Percentiles rank a stretch among this genome's conserved stretches.
phyloP scores from a whole-genome alignment of 805 yeast genomes.

The Saccharomycopsis malanga region DNA sequence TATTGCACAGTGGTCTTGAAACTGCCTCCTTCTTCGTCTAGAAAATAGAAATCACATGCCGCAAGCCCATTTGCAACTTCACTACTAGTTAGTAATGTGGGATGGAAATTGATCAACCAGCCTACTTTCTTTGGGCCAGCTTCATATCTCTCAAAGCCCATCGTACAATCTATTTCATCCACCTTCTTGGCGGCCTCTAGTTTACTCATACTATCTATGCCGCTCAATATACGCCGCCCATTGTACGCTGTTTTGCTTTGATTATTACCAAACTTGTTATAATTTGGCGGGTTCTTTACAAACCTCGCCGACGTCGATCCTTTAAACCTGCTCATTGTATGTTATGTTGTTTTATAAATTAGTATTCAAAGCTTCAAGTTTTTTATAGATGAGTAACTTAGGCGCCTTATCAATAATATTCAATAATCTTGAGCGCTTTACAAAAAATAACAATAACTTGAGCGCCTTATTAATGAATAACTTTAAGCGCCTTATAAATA shows the following conservation, averaged over 20 bases:
- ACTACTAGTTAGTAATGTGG: conserved; percentile 55
- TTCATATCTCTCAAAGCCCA: conserved; percentile 84
- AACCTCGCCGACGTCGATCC: conserved; percentile 49
- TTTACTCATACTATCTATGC: conserved; percentile 22
- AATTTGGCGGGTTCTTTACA: conserved; percentile 33
- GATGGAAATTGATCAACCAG: conserved; percentile 93
- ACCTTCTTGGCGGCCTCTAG: conserved; percentile 49
- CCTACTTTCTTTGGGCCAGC: conserved; percentile 69
- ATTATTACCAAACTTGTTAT: conserved; percentile 22
- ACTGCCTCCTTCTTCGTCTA: conserved; percentile 94
- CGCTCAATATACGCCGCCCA: conserved; percentile 30
- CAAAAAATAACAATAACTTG: too few species aligned
- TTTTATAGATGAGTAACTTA: too few species aligned
- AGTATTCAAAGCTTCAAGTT: too few species aligned
- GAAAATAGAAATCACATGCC: conserved; percentile 89
- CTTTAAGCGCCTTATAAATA: too few species aligned
- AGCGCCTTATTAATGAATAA: too few species aligned
- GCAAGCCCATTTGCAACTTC: conserved; percentile 61
- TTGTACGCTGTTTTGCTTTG: conserved; percentile 20
- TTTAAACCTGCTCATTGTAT: too few species aligned
- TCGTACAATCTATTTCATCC: conserved; percentile 65
- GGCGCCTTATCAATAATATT: too few species aligned
- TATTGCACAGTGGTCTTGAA: conserved; percentile 79
- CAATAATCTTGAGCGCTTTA: too few species aligned
- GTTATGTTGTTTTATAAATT: too few species aligned